Evolutionary conservation across 164 flowering plant genomes (phyloP).

Genomic region (Echeveria elegans): DNA sequence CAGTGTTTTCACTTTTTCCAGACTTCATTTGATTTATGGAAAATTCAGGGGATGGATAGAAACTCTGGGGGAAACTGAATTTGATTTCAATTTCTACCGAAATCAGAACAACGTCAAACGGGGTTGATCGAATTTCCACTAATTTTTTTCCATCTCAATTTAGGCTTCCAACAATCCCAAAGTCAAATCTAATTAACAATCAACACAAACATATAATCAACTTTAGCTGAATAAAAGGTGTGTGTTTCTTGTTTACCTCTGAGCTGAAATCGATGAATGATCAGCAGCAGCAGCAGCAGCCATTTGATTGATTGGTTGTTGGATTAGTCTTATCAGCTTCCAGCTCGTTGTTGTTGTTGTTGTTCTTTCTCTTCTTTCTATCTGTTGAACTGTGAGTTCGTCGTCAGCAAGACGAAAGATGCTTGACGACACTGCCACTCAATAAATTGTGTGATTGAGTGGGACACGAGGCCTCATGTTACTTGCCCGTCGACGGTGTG

Average conservation of each 20-base stretch:
- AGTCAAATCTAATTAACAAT: background rate
- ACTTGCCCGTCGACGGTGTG: constrained; percentile 2
- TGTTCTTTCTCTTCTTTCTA: background rate
- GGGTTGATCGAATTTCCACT: too few species aligned
- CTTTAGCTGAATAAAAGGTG: background rate
- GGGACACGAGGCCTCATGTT: background rate
- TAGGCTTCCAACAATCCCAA: background rate
- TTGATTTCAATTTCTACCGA: too few species aligned
- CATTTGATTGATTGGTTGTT: background rate
- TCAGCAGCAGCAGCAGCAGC: background rate
- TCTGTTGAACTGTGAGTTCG: background rate
- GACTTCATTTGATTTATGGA: too few species aligned
- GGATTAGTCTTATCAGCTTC: background rate
- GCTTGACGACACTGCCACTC: background rate
- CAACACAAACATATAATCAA: background rate
- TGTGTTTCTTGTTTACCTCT: background rate
- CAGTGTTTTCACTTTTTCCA: too few species aligned
- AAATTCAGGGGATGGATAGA: too few species aligned
- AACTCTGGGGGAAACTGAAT: too few species aligned
- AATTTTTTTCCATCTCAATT: too few species aligned
- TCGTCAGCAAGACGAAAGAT: background rate
- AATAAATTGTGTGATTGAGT: background rate
- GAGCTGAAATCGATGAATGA: background rate
- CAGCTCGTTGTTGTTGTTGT: background rate
- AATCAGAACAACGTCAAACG: too few species aligned